Evolutionary conservation across 495 filamentous ascomycete genomes (phyloP).

Genomic region (Tuber calosporum): DNA sequence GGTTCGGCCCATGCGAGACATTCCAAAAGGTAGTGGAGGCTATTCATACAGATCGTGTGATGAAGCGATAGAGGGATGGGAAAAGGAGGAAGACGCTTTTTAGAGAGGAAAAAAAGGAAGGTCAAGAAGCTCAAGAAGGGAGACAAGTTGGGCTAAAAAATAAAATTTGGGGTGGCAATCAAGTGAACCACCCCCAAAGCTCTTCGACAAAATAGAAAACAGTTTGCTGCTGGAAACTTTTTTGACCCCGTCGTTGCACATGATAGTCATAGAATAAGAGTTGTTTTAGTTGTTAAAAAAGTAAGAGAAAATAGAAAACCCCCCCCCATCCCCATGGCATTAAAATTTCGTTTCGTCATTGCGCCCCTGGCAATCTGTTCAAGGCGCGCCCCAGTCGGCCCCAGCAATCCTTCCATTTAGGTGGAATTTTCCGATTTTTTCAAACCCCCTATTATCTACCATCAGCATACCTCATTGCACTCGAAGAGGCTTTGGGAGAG

Average conservation of each 20-base stretch:
- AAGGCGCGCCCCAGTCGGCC: constrained; percentile 33
- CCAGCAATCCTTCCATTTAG: constrained; percentile 37
- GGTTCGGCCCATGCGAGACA: not conserved
- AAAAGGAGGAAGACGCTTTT: not conserved
- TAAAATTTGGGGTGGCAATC: not conserved
- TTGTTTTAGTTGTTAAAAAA: too few relatives aligned
- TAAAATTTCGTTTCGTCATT: constrained; percentile 19
- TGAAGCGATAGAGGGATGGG: not conserved
- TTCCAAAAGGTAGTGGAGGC: not conserved
- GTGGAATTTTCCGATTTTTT: constrained; percentile 42
- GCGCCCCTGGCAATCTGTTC: constrained; percentile 2
- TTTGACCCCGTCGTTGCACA: not conserved
- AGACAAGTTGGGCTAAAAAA: not conserved
- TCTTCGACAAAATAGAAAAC: not conserved
- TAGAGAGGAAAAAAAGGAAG: not conserved
- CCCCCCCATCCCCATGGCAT: constrained; percentile 4
- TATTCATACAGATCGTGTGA: constrained; percentile 21
- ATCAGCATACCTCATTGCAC: not conserved
- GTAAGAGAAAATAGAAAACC: constrained; percentile 2
- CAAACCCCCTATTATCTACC: constrained; percentile 26
- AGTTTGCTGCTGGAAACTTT: not conserved
- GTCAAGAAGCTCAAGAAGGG: not conserved
- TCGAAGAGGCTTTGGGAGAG: not conserved
- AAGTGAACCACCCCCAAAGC: not conserved
- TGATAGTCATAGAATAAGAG: not conserved